Conservation (phyloP, 257 asterid species). For the Sherardia arvensis region DNA sequence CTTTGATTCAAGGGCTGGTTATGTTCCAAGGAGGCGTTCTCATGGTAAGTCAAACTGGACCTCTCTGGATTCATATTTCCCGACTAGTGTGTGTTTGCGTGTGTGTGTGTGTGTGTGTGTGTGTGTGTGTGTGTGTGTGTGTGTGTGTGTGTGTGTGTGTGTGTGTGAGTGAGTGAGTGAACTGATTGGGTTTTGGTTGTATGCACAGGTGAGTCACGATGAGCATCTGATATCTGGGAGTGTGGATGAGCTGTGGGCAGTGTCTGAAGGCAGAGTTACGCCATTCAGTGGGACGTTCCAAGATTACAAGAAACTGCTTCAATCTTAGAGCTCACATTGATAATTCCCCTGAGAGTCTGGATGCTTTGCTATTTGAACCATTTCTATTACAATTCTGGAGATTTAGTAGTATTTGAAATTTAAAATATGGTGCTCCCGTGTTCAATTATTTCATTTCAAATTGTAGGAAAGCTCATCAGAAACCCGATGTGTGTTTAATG, state of each 20-base stretch:
- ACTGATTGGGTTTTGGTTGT: background rate
- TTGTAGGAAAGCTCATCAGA: too few species aligned
- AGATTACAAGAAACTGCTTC: slow-evolving; percentile 80
- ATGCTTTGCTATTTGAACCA: background rate
- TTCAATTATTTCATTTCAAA: too few species aligned
- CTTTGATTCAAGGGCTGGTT: slow-evolving; percentile 92
- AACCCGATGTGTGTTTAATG: too few species aligned
- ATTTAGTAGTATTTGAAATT: too few species aligned
- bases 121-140: background rate
- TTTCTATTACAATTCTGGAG: too few species aligned
- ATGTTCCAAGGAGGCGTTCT: slow-evolving; percentile 97
- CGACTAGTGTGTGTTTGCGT: background rate
- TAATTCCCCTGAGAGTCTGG: background rate
- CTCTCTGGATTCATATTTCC: background rate
- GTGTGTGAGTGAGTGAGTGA: background rate
- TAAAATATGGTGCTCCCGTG: too few species aligned
- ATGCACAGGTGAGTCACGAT: slow-evolving; percentile 89
- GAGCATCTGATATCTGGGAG: slow-evolving; percentile 95
- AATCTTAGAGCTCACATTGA: slow-evolving; percentile 28
- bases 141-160: background rate
- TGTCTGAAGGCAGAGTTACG: slow-evolving; percentile 57
- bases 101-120: background rate
- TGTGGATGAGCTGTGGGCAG: slow-evolving; percentile 90
- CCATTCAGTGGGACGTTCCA: slow-evolving; percentile 77
- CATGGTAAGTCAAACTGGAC: slow-evolving; percentile 46